Percentiles rank a stretch among this genome's conserved stretches.
Evolutionary conservation across 2,329 filamentous ascomycete species (phyloP).

Genomic region (Emericellopsis cladophorae): DNA sequence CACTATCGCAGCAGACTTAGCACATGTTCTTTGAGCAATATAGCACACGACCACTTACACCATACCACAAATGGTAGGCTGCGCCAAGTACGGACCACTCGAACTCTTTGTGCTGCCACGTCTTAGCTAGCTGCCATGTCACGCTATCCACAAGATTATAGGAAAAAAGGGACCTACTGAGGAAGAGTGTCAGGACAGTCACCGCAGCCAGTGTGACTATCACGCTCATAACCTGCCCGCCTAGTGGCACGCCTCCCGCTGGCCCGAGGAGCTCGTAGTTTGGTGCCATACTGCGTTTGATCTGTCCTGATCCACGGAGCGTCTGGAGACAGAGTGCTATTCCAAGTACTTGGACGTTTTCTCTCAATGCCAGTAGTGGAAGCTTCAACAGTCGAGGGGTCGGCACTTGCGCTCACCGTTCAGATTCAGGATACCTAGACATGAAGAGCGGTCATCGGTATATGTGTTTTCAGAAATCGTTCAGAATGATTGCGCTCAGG

Average conservation of each 20-base stretch:
- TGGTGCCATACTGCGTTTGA: too few species aligned
- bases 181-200: constrained; percentile 20
- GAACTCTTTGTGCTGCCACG: constrained; percentile 20
- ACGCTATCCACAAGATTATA: not conserved
- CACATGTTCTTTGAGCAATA: not conserved
- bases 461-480: too few species aligned
- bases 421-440: too few species aligned
- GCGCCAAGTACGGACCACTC: constrained; percentile 23
- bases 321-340: too few species aligned
- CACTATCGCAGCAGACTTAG: constrained; percentile 24
- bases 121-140: not conserved
- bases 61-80: constrained; percentile 28
- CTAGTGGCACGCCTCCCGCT: constrained; percentile 13
- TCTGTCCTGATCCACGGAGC: too few species aligned
- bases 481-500: too few species aligned
- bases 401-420: too few species aligned
- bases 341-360: too few species aligned
- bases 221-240: constrained; percentile 20
- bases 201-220: constrained; percentile 19
- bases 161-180: constrained; percentile 14
- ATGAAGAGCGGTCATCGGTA: too few species aligned
- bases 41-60: constrained; percentile 18
- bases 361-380: too few species aligned
- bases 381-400: too few species aligned
- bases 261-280: too few species aligned